A percentile compares a stretch with the other conserved stretches of the same genome.
These are phyloP conservation scores for Coemansia pectinata DNA, from an alignment of 192 early-diverging fungal genomes.

Conservation along the genomic window DNA sequence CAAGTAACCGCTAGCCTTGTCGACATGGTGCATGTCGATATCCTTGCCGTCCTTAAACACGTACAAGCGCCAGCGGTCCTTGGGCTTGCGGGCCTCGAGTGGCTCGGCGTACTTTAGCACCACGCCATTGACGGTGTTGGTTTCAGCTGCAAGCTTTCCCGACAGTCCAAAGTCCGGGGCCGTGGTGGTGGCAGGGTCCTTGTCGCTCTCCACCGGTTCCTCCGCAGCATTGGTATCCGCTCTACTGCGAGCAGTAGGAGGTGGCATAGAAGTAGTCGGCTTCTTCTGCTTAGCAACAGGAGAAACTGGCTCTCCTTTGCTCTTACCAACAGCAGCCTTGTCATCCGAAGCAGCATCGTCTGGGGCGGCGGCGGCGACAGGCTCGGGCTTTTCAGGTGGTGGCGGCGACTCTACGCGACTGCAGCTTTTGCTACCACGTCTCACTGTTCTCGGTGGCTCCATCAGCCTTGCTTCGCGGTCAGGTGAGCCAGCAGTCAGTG, in stretches of 20 bases:
- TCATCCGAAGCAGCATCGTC: not conserved
- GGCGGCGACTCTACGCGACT: not conserved
- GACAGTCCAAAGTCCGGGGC: slow-evolving; percentile 84
- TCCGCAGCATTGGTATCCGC: not conserved
- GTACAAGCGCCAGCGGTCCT: slow-evolving; percentile 77
- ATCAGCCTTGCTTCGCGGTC: not conserved
- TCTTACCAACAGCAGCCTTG: not conserved
- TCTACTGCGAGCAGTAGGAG: not conserved
- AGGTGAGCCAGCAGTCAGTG: not conserved
- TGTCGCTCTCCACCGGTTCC: slow-evolving; percentile 6
- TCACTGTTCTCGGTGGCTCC: not conserved
- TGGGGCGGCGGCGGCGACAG: not conserved
- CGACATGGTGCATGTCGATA: slow-evolving; percentile 83
- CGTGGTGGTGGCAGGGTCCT: not conserved
- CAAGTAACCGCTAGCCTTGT: slow-evolving; percentile 82
- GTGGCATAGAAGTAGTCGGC: not conserved
- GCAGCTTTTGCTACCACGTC: not conserved
- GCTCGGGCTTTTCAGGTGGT: not conserved
- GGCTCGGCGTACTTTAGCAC: slow-evolving; percentile 93
- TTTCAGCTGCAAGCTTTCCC: slow-evolving; percentile 85
- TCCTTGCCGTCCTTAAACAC: slow-evolving; percentile 93
- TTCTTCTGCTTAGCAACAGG: not conserved
- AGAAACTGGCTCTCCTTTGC: not conserved
- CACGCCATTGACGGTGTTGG: slow-evolving; percentile 85
- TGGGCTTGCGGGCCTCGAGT: slow-evolving; percentile 80